Evolutionary conservation across 2,329 filamentous ascomycete genomes (phyloP).

Genomic region (Sphaerulina vaccinii): DNA sequence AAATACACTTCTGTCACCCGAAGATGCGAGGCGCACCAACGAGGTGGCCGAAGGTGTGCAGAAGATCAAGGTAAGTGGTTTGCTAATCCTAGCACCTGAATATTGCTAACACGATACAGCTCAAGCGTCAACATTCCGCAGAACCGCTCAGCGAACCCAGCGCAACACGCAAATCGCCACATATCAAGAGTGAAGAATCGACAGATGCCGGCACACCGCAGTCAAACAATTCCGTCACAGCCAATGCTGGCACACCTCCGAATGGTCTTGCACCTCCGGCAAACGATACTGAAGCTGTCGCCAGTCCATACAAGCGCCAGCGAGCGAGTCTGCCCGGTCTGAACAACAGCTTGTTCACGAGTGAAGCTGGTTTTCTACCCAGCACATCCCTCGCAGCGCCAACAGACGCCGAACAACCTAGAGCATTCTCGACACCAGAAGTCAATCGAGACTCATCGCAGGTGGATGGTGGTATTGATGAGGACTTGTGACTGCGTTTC

Average conservation of each 20-base stretch:
- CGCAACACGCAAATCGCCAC: conserved; percentile 46
- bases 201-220: conserved; percentile 45
- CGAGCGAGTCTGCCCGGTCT: conserved; percentile 57
- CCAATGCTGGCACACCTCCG: conserved; percentile 36
- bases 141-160: conserved; percentile 58
- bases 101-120: conserved; percentile 49
- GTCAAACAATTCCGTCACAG: conserved; percentile 32
- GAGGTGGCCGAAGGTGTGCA: conserved; percentile 79
- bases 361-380: conserved; percentile 21
- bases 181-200: conserved; percentile 39
- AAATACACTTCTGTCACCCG: conserved; percentile 55
- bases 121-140: conserved; percentile 76
- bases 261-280: conserved; percentile 26
- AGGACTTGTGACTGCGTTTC: conserved; percentile 43
- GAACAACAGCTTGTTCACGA: conserved; percentile 29
- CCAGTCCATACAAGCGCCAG: conserved; percentile 74
- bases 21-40: conserved; percentile 69
- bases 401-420: conserved; percentile 28
- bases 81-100: not conserved
- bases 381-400: conserved; percentile 16
- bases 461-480: conserved; percentile 43
- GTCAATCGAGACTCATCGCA: conserved; percentile 23
- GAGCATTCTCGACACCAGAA: conserved; percentile 34
- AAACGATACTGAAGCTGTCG: conserved; percentile 53
- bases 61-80: conserved; percentile 68